Conservation (phyloP, 176 grass and related monocot genomes). For the Oryza meridionalis region DNA sequence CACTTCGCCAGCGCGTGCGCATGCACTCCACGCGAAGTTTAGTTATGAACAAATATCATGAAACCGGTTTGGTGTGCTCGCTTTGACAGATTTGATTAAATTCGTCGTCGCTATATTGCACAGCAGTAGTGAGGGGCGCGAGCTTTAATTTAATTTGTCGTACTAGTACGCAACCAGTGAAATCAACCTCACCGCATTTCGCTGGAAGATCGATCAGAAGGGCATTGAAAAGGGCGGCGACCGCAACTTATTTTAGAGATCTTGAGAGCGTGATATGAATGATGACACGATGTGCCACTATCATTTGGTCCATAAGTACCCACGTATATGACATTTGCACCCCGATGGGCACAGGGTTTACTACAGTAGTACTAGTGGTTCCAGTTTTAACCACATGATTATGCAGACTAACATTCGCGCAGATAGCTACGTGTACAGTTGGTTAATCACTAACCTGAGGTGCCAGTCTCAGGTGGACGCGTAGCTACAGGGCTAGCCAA, state of each 20-base stretch:
- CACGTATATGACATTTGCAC: background rate
- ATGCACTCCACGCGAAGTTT: background rate
- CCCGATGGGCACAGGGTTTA: background rate
- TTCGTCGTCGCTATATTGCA: background rate
- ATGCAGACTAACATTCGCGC: background rate
- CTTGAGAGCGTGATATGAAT: slow-evolving; percentile 23
- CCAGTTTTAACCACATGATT: background rate
- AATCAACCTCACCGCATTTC: background rate
- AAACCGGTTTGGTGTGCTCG: background rate
- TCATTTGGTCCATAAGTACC: slow-evolving; percentile 2
- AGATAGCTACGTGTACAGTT: background rate
- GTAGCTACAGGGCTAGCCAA: background rate
- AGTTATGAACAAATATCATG: background rate
- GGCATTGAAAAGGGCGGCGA: background rate
- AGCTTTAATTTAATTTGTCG: background rate
- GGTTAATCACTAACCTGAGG: background rate
- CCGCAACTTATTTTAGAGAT: background rate
- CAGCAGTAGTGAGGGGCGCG: background rate
- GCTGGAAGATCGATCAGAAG: background rate
- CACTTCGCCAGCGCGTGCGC: too few species aligned
- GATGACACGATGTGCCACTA: background rate
- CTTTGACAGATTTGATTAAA: background rate
- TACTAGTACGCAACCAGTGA: background rate
- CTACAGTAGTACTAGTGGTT: background rate
- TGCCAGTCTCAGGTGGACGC: background rate